These are phyloP conservation scores for Zizania latifolia DNA, from an alignment of 176 grass and related monocot species.

Conservation along the genomic window DNA sequence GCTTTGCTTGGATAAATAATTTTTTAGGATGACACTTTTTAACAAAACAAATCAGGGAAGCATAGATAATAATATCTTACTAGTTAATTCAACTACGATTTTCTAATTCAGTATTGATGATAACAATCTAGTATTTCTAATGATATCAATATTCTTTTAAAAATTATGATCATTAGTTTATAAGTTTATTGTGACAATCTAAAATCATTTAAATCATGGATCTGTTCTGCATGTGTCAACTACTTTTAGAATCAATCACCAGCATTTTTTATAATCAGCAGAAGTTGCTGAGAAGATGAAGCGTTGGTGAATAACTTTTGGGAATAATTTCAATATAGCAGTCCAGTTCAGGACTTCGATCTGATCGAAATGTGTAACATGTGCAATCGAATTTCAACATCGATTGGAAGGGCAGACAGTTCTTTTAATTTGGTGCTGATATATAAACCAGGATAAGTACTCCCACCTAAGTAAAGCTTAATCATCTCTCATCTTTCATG, in stretches of 20 bases:
- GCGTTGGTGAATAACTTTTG: too few relatives aligned
- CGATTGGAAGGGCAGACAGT: not conserved
- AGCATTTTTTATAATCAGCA: too few relatives aligned
- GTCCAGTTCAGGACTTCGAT: not conserved
- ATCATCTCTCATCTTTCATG: not conserved
- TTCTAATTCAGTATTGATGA: too few relatives aligned
- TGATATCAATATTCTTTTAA: too few relatives aligned
- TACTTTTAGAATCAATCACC: too few relatives aligned
- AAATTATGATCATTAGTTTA: too few relatives aligned
- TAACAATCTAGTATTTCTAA: too few relatives aligned
- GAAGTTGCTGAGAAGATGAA: not conserved
- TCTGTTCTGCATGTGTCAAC: too few relatives aligned
- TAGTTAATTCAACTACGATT: too few relatives aligned
- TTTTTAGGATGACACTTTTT: not conserved
- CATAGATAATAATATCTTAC: not conserved
- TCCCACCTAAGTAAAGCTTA: not conserved
- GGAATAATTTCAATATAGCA: not conserved
- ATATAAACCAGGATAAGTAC: not conserved
- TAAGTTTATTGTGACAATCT: too few relatives aligned
- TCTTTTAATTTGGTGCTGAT: not conserved
- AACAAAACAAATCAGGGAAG: not conserved
- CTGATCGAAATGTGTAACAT: not conserved
- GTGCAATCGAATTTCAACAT: not conserved
- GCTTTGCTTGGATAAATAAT: too few relatives aligned
- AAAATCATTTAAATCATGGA: too few relatives aligned